A percentile compares a stretch with the other conserved stretches of the same genome.
Conservation (phyloP, 441 rosid genomes). For the Codiaeum variegatum region DNA sequence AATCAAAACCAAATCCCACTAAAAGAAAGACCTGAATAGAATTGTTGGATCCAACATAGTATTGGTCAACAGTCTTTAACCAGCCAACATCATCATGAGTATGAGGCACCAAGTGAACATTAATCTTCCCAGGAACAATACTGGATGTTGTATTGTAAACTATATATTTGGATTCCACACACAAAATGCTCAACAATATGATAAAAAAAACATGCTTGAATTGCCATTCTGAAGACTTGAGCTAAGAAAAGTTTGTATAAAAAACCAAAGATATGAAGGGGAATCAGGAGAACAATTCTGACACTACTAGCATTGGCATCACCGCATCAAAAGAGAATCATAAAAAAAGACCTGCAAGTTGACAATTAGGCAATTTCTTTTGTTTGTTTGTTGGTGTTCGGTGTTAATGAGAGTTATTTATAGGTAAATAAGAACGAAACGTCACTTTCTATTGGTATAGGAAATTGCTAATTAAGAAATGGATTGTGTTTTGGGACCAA, state of each 20-base stretch:
- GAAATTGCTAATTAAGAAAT: not conserved
- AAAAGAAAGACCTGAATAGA: constrained; percentile 72
- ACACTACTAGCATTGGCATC: not conserved
- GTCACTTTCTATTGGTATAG: not conserved
- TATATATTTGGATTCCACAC: constrained; percentile 64
- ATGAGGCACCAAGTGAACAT: constrained; percentile 93
- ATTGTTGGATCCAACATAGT: constrained; percentile 97
- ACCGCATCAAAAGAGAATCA: not conserved
- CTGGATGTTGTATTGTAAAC: constrained; percentile 72
- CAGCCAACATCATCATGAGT: constrained; percentile 97
- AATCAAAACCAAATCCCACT: not conserved
- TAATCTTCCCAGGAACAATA: constrained; percentile 74
- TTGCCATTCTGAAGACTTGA: constrained; percentile 30
- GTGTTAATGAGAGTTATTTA: not conserved
- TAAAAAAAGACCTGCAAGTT: not conserved
- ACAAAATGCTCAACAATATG: constrained; percentile 27
- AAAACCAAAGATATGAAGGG: not conserved
- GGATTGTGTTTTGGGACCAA: not conserved
- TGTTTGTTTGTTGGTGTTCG: constrained; percentile 7
- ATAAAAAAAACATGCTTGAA: constrained; percentile 23
- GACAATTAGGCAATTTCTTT: not conserved
- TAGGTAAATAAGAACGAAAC: constrained; percentile 1
- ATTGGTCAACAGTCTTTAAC: constrained; percentile 97
- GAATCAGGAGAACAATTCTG: not conserved
- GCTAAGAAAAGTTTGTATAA: not conserved